Conservation (phyloP, 2,329 filamentous ascomycete species). For the Podosphaera xanthii region DNA sequence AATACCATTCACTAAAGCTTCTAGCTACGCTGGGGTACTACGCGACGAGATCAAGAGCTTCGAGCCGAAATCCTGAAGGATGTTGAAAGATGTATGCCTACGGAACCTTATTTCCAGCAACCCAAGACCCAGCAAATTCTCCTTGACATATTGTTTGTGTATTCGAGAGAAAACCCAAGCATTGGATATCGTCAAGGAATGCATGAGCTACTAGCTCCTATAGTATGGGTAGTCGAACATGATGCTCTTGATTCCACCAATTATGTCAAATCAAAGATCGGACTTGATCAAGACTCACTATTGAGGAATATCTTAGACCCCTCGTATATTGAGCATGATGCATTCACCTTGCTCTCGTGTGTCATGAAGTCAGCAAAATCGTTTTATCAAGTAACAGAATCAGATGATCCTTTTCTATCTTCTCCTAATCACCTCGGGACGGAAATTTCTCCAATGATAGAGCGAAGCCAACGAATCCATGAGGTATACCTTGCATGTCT, state of each 20-base stretch:
- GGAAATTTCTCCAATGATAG: conserved; percentile 49
- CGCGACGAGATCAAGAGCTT: conserved; percentile 62
- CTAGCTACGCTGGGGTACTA: conserved; percentile 78
- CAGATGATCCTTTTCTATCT: conserved; percentile 14
- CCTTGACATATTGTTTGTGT: conserved; percentile 77
- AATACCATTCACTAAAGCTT: conserved; percentile 20
- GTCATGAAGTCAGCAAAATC: conserved; percentile 72
- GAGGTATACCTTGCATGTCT: conserved; percentile 54
- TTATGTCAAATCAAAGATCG: conserved; percentile 16
- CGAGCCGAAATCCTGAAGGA: conserved; percentile 84
- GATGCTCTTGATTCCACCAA: conserved; percentile 43
- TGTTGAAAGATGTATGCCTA: conserved; percentile 73
- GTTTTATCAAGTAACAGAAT: conserved; percentile 48
- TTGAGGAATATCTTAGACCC: conserved; percentile 46
- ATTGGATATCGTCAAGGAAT: conserved; percentile 91
- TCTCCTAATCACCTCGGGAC: conserved; percentile 8
- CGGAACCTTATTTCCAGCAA: conserved; percentile 74
- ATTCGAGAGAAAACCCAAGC: conserved; percentile 74
- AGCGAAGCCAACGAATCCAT: conserved; percentile 70
- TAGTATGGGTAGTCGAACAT: conserved; percentile 62
- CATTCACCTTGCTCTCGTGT: conserved; percentile 63
- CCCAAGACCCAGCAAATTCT: conserved; percentile 58
- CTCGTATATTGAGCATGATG: conserved; percentile 66
- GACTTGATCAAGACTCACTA: conserved; percentile 6
- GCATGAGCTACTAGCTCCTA: conserved; percentile 83